Evolutionary conservation across 2,329 filamentous ascomycete genomes (phyloP), one percentile per base, ranked within the genome.

Genomic region (Pseudogymnoascus sp.): DNA sequence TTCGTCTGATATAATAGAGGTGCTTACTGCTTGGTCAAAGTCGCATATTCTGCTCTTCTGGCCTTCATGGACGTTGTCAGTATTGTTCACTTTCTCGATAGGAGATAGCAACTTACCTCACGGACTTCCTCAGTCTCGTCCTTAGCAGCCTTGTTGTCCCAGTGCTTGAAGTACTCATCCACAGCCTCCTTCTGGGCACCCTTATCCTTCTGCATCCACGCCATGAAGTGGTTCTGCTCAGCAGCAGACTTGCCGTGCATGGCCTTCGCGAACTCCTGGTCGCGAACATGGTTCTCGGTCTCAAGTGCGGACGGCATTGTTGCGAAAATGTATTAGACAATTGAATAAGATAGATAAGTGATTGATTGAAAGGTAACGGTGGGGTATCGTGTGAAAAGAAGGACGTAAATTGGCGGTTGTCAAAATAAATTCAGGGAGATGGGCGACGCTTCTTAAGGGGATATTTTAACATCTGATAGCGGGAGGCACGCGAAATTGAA

Each of bases 141-240:
- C 67, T 83, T 86, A 57, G 81, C 89, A 54, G 80, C 78, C 79
- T 96, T 92, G 80, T 93, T 89, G 77, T 96, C 92, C 90, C 90
- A 96, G 76, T 96, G 92, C 83, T 96, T 96, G 81, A 96, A 96
- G 79, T 96, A 96, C 76, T 96, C 90, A 74, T 95, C 90, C 28
- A 93, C 85, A 57, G 92, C 92, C 62, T 88, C 88, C 75, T 92
- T 85, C 74, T 96, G 90, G 6, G 92, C 91, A 31, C 80, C 79
- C 73, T 82, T 80, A 76, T 95, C 88, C 81, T 99, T 99, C 75
- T 83, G 82, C 73, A 96, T 81, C 87, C 97, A 93, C 72, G 93
- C 90, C 71, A 85, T 80, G 71, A 97, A 84, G 70, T 91, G 90
- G 73, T 89, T 90, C 64, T 82, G 79, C 51, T 85, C 85, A 74